phyloP scores from a whole-genome alignment of 2,329 filamentous ascomycete species.

The Fusarium albosuccineum region DNA sequence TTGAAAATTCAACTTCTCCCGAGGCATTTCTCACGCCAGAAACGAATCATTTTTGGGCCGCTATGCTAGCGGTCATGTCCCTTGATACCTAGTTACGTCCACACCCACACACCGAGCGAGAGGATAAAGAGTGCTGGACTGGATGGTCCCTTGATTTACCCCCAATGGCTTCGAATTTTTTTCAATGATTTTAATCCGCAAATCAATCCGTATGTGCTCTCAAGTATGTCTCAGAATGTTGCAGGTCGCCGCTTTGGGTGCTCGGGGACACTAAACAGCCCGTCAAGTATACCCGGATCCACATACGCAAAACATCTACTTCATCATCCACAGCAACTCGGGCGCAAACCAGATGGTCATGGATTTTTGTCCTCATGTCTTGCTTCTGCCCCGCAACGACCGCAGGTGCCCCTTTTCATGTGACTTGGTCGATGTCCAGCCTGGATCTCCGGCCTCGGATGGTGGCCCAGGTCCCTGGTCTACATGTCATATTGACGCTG shows the following conservation, averaged over 20 bases:
- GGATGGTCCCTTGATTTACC: no score
- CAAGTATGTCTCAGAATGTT: no score
- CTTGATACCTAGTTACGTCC: not conserved
- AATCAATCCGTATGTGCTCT: no score
- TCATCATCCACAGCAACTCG: not conserved
- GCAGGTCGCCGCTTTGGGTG: no score
- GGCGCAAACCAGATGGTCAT: not conserved
- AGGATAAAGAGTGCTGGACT: no score
- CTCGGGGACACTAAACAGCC: no score
- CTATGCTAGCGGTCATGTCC: not conserved
- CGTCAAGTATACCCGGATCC: not conserved
- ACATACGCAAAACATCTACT: not conserved
- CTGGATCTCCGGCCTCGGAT: not conserved
- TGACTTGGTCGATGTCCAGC: constrained; percentile 17
- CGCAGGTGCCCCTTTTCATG: constrained; percentile 33
- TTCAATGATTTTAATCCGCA: no score
- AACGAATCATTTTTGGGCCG: not conserved
- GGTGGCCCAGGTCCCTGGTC: not conserved
- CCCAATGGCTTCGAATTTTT: no score
- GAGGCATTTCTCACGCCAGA: not conserved
- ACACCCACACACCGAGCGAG: not conserved
- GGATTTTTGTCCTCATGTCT: constrained; percentile 18
- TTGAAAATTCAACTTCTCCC: constrained; percentile 23
- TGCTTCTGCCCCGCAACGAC: constrained; percentile 23
- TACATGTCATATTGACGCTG: not conserved